Percentiles rank a stretch among this genome's conserved stretches.
Evolutionary conservation across 257 asterid species (phyloP).

Genomic region (Eucommia ulmoides): DNA sequence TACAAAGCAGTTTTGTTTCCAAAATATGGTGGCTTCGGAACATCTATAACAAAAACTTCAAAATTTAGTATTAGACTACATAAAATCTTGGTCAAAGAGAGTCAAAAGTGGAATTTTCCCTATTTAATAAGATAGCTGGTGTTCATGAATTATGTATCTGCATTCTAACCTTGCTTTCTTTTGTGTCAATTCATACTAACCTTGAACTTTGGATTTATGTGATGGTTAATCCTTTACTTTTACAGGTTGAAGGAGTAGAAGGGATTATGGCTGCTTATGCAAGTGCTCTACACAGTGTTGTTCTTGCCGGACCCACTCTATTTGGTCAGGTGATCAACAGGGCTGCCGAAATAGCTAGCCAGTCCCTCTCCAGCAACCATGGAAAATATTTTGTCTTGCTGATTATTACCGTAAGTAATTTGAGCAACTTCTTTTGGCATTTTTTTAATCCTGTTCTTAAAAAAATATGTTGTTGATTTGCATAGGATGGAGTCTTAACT

Average conservation of each 20-base stretch:
- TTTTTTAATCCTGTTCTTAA: background rate
- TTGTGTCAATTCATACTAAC: background rate
- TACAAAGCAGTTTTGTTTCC: background rate
- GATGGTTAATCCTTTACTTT: constrained; percentile 2
- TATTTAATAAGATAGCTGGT: background rate
- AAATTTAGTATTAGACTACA: too few species aligned
- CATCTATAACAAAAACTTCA: background rate
- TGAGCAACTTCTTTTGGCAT: background rate
- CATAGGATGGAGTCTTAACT: constrained; percentile 94
- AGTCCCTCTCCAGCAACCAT: constrained; percentile 51
- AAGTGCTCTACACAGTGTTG: constrained; percentile 83
- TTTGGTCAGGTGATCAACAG: constrained; percentile 78
- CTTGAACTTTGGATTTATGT: background rate
- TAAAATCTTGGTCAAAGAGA: too few species aligned
- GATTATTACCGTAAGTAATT: constrained; percentile 68
- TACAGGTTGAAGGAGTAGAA: constrained; percentile 82
- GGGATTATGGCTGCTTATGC: constrained; percentile 78
- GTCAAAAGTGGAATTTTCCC: too few species aligned
- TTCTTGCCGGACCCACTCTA: constrained; percentile 96
- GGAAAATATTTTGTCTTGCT: constrained; percentile 71
- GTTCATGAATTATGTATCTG: background rate
- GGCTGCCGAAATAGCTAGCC: constrained; percentile 87
- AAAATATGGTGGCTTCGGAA: background rate
- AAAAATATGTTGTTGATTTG: background rate
- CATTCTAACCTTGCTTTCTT: background rate